phyloP scores from a whole-genome alignment of 768 basidiomycete species.

The Tylopilus balloui region DNA sequence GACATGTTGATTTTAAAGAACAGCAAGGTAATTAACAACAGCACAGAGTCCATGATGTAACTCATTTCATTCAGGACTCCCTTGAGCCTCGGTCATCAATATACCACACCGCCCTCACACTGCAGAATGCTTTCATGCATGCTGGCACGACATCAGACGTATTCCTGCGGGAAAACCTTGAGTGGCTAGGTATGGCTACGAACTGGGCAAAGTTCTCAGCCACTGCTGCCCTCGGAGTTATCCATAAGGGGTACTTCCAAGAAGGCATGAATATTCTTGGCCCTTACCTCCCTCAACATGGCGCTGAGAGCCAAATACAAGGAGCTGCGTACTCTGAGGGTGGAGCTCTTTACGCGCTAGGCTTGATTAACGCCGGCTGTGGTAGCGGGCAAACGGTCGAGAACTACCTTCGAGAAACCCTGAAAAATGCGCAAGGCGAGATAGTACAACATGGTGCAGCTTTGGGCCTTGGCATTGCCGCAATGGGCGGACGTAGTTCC shows the following conservation, averaged over 20 bases:
- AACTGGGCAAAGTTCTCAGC: slow-evolving; percentile 99
- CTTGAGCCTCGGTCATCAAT: slow-evolving; percentile 93
- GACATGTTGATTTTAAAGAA: slow-evolving; percentile 89
- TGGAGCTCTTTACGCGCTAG: slow-evolving; percentile 92
- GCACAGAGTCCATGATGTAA: background rate
- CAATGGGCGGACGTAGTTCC: slow-evolving; percentile 85
- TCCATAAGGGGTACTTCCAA: slow-evolving; percentile 94
- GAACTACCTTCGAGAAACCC: slow-evolving; percentile 71
- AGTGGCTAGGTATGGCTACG: slow-evolving; percentile 91
- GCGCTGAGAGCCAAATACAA: slow-evolving; percentile 68
- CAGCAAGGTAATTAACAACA: slow-evolving; percentile 61
- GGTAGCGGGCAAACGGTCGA: slow-evolving; percentile 66
- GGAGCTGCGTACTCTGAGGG: slow-evolving; percentile 91
- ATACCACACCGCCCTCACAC: slow-evolving; percentile 93
- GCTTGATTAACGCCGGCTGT: slow-evolving; percentile 90
- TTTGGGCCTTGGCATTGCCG: slow-evolving; percentile 92
- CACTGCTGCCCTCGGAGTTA: slow-evolving; percentile 94
- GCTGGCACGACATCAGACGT: slow-evolving; percentile 95
- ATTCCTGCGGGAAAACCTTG: slow-evolving; percentile 93
- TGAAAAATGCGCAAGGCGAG: slow-evolving; percentile 74
- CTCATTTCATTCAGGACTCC: slow-evolving; percentile 54
- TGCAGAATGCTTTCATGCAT: slow-evolving; percentile 97
- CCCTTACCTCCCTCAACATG: slow-evolving; percentile 84
- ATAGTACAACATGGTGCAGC: slow-evolving; percentile 97
- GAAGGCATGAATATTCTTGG: slow-evolving; percentile 89